These are phyloP conservation scores for Myxozyma mucilagina DNA, from an alignment of 805 yeast species.

Conservation along the genomic window DNA sequence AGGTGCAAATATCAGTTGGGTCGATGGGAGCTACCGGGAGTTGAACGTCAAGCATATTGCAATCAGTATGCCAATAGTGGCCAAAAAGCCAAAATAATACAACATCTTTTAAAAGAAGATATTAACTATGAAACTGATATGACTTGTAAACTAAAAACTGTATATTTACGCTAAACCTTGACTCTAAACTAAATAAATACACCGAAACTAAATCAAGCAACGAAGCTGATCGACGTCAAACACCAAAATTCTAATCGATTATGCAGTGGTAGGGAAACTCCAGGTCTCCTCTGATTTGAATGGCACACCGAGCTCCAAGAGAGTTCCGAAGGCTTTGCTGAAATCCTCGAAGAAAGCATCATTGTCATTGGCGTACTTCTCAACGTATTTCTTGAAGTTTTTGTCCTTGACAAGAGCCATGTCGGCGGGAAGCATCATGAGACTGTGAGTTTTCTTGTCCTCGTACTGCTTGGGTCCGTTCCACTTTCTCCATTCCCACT, in stretches of 20 bases:
- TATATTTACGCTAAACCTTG: not conserved
- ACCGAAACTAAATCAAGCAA: too few species aligned
- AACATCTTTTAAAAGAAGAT: too few species aligned
- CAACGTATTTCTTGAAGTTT: slow-evolving; percentile 58
- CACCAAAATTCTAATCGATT: slow-evolving; percentile 2
- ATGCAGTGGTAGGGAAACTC: slow-evolving; percentile 28
- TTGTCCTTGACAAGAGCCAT: slow-evolving; percentile 61
- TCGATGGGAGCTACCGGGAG: not conserved
- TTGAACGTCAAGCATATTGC: slow-evolving; percentile 19
- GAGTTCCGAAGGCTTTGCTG: slow-evolving; percentile 62
- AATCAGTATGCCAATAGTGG: slow-evolving; percentile 12
- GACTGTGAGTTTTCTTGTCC: slow-evolving; percentile 48
- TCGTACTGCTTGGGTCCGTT: slow-evolving; percentile 52
- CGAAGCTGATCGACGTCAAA: too few species aligned
- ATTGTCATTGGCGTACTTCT: slow-evolving; percentile 65
- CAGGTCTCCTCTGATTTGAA: slow-evolving; percentile 48
- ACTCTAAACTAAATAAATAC: too few species aligned
- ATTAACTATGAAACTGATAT: not conserved
- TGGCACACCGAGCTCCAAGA: slow-evolving; percentile 72
- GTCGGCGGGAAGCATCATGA: slow-evolving; percentile 88
- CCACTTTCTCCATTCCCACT: slow-evolving; percentile 53
- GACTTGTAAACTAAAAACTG: not conserved
- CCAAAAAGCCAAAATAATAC: not conserved
- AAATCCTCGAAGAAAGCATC: slow-evolving; percentile 65
- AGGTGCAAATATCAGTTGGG: not conserved